Evolutionary conservation across 352 stramenopile genomes (phyloP).

Genomic region (Blastocystis sp.): DNA sequence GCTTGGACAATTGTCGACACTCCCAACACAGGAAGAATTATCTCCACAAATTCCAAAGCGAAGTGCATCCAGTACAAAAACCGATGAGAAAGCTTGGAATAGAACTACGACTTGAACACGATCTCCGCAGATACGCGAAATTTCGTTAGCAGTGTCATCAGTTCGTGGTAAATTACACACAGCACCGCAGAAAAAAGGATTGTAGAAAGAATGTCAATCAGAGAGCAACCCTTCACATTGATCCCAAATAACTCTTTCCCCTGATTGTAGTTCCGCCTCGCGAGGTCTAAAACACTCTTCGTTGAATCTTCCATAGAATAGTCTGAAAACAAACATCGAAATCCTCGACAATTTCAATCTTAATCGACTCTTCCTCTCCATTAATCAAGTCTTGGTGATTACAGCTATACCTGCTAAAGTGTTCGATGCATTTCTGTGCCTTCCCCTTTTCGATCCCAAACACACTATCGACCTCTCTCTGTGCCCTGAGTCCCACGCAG

Average conservation of each 20-base stretch:
- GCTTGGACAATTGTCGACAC: background rate
- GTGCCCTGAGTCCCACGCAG: background rate
- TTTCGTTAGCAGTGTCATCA: background rate
- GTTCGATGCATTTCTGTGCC: background rate
- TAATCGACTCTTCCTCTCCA: background rate
- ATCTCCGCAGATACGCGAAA: background rate
- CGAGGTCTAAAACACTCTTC: background rate
- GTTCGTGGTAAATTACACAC: background rate
- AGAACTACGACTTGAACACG: background rate
- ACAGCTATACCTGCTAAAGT: background rate
- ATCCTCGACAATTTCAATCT: background rate
- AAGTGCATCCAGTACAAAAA: background rate
- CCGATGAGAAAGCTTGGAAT: background rate
- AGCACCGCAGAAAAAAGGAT: background rate
- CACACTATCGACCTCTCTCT: slow-evolving; percentile 20
- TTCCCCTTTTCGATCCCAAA: background rate
- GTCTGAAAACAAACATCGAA: background rate
- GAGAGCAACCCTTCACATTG: background rate
- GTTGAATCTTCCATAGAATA: background rate
- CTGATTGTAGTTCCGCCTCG: background rate
- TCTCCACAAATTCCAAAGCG: background rate
- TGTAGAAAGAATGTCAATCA: slow-evolving; percentile 2
- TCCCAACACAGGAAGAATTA: background rate
- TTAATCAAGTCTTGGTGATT: background rate
- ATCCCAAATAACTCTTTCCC: slow-evolving; percentile 20